Conservation (phyloP, 495 filamentous ascomycete species). For the Umbilicaria muhlenbergii region DNA sequence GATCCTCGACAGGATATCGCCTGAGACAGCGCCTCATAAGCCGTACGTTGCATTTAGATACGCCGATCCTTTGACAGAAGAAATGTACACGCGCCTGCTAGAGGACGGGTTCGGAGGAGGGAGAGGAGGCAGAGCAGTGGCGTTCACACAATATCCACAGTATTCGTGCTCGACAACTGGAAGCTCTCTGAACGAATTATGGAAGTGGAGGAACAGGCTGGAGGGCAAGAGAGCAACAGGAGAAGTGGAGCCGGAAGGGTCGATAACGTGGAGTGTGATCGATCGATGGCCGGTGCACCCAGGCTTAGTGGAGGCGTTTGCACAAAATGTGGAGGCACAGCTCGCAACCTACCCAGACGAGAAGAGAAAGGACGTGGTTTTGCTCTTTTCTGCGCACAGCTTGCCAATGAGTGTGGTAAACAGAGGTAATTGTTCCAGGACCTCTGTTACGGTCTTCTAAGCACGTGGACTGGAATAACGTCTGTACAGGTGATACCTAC, state of each 20-base stretch:
- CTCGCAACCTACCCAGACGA: conserved; percentile 72
- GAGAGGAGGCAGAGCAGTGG: conserved; percentile 78
- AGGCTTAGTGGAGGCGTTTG: conserved; percentile 82
- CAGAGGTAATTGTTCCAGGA: conserved; percentile 37
- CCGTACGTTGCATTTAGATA: conserved; percentile 99
- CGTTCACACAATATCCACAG: conserved; percentile 97
- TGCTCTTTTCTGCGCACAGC: conserved; percentile 91
- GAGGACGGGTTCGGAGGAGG: conserved; percentile 81
- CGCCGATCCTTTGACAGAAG: conserved; percentile 83
- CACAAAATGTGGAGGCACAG: conserved; percentile 72
- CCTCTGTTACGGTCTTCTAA: background rate
- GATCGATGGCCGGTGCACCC: conserved; percentile 91
- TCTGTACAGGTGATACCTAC: conserved; percentile 65
- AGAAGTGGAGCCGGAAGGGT: conserved; percentile 36
- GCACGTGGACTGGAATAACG: background rate
- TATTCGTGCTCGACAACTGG: conserved; percentile 99
- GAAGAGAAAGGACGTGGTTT: conserved; percentile 57
- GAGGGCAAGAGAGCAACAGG: conserved; percentile 54
- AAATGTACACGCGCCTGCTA: conserved; percentile 69
- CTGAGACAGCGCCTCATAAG: conserved; percentile 90
- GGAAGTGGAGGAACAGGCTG: conserved; percentile 84
- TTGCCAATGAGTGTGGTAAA: conserved; percentile 96
- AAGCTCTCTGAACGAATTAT: conserved; percentile 89
- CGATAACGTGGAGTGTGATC: conserved; percentile 93
- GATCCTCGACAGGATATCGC: conserved; percentile 74